Conservation (phyloP, 305 asterid species). For the Striga hermonthica region DNA sequence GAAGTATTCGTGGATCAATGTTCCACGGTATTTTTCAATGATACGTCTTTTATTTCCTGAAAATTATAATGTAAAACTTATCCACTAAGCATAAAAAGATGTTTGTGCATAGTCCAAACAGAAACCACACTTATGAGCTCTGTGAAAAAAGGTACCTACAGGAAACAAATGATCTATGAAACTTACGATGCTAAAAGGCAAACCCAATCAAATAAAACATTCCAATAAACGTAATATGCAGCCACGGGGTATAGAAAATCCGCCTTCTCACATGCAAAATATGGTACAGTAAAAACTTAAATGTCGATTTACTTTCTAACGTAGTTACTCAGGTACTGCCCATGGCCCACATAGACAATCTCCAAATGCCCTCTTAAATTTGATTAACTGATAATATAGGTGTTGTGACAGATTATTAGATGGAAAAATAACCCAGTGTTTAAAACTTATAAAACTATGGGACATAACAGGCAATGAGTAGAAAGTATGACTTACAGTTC, state of each 20-base stretch:
- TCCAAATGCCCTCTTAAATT: neutral
- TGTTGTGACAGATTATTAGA: neutral
- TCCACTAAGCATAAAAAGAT: neutral
- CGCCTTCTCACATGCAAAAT: neutral
- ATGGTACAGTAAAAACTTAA: neutral
- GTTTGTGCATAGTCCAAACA: neutral
- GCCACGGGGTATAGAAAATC: conserved; percentile 2
- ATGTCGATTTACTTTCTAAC: neutral
- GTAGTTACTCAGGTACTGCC: neutral
- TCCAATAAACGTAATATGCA: neutral
- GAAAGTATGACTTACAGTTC: conserved; percentile 24
- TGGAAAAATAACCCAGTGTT: neutral
- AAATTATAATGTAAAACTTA: conserved; percentile 2
- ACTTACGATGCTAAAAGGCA: conserved; percentile 12
- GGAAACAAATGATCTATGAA: neutral
- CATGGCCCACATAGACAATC: neutral
- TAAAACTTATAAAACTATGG: neutral
- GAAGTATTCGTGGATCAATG: neutral
- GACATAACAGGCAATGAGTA: conserved; percentile 14
- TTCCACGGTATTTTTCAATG: neutral
- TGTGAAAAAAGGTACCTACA: neutral
- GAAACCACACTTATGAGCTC: neutral
- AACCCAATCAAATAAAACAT: neutral
- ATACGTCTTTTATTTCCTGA: neutral
- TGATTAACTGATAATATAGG: neutral